Evolutionary conservation across 306 rosid species (phyloP).

Genomic region (Arachis hypogaea): DNA sequence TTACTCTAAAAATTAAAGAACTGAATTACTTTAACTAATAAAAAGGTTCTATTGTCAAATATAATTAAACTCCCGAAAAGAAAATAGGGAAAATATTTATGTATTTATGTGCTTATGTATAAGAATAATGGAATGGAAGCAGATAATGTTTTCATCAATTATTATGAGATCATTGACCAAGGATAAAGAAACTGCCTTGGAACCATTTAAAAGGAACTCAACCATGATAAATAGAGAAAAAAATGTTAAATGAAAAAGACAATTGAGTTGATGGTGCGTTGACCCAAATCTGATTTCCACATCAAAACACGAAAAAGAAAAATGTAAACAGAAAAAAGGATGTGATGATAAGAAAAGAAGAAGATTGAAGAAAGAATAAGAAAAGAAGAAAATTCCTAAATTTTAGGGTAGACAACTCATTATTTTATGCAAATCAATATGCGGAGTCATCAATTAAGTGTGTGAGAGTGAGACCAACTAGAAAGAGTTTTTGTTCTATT

Average conservation of each 20-base stretch:
- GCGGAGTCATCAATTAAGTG: conserved; percentile 50
- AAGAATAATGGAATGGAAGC: background rate
- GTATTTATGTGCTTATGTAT: background rate
- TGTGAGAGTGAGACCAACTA: conserved; percentile 35
- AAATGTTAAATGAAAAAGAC: conserved; percentile 42
- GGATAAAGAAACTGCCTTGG: conserved; percentile 4
- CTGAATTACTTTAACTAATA: background rate
- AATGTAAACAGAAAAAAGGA: background rate
- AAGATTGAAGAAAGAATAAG: conserved; percentile 30
- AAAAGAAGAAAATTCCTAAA: conserved; percentile 36
- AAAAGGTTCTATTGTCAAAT: too few relatives aligned
- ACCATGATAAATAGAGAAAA: background rate
- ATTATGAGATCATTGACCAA: conserved; percentile 34
- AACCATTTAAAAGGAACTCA: conserved; percentile 14
- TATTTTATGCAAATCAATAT: conserved; percentile 44
- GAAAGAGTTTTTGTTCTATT: conserved; percentile 42
- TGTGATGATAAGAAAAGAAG: conserved; percentile 30
- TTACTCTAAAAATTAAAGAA: background rate
- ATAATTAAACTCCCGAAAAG: background rate
- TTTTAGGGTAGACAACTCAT: conserved; percentile 50
- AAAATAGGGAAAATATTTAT: too few relatives aligned
- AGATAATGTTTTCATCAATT: conserved; percentile 3
- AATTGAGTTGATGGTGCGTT: conserved; percentile 50
- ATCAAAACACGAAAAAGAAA: background rate
- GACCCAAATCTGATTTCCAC: conserved; percentile 46